Conservation (phyloP, 768 basidiomycete genomes). For the Phaeolepiota aurea region DNA sequence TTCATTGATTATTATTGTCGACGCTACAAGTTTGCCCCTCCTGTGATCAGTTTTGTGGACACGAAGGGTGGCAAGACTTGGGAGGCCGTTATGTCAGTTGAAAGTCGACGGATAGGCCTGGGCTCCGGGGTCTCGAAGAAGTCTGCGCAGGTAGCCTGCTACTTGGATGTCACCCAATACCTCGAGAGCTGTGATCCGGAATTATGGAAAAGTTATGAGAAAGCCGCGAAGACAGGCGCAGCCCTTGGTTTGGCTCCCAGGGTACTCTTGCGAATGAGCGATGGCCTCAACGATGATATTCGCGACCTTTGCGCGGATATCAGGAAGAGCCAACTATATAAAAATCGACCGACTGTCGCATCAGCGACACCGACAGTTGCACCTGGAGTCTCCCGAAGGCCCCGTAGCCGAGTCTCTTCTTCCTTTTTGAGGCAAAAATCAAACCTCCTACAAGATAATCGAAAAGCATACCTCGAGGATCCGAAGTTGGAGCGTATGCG, state of each 20-base stretch:
- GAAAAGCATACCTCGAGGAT: slow-evolving; percentile 52
- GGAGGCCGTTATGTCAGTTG: slow-evolving; percentile 73
- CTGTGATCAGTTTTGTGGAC: slow-evolving; percentile 53
- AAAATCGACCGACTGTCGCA: slow-evolving; percentile 39
- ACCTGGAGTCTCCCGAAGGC: background rate
- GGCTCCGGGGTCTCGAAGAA: slow-evolving; percentile 69
- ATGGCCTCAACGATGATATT: slow-evolving; percentile 59
- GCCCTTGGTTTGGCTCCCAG: slow-evolving; percentile 67
- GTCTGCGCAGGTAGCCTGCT: slow-evolving; percentile 59
- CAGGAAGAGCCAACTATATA: slow-evolving; percentile 53
- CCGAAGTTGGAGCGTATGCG: slow-evolving; percentile 62
- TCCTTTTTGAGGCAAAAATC: slow-evolving; percentile 44
- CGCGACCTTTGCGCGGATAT: slow-evolving; percentile 64
- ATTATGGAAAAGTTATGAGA: slow-evolving; percentile 68
- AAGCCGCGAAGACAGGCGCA: slow-evolving; percentile 53
- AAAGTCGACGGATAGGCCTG: slow-evolving; percentile 74
- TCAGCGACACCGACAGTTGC: background rate
- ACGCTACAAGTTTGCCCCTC: slow-evolving; percentile 63
- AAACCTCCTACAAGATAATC: slow-evolving; percentile 38
- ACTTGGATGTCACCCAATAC: slow-evolving; percentile 83
- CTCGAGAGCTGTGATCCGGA: slow-evolving; percentile 76
- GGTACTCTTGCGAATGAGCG: slow-evolving; percentile 57
- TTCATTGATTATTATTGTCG: slow-evolving; percentile 97
- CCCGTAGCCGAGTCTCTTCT: slow-evolving; percentile 7
- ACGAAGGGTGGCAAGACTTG: slow-evolving; percentile 30